Percentiles rank a stretch among this genome's conserved stretches.
These are phyloP conservation scores for Magnusiomyces tetraspermus DNA, from an alignment of 1,139 yeast species.

Conservation along the genomic window DNA sequence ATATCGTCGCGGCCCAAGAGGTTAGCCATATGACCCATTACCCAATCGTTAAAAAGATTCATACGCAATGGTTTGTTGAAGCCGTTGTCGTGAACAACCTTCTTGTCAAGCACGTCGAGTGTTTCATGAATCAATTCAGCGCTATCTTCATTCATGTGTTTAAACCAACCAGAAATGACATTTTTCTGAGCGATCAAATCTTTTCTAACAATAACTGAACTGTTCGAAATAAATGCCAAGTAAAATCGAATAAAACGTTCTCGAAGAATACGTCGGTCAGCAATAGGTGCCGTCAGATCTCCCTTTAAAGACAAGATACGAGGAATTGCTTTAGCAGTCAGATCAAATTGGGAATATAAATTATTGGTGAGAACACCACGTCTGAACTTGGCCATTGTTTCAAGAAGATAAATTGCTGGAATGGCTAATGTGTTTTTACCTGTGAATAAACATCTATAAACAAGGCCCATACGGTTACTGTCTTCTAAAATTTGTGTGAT, in stretches of 20 bases:
- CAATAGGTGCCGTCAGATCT: slow-evolving; percentile 35
- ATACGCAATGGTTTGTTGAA: slow-evolving; percentile 65
- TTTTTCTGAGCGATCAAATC: slow-evolving; percentile 51
- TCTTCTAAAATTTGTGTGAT: slow-evolving; percentile 40
- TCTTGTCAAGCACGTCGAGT: slow-evolving; percentile 41
- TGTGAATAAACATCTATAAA: slow-evolving; percentile 60
- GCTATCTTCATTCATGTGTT: slow-evolving; percentile 45
- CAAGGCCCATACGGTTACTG: slow-evolving; percentile 44
- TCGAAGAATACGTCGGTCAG: slow-evolving; percentile 41
- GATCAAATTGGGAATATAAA: slow-evolving; percentile 58
- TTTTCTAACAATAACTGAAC: slow-evolving; percentile 48
- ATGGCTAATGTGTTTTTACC: slow-evolving; percentile 51
- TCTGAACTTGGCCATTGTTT: slow-evolving; percentile 42
- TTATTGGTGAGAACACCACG: slow-evolving; percentile 46
- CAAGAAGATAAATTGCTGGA: slow-evolving; percentile 50
- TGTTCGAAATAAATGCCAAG: slow-evolving; percentile 41
- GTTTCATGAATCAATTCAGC: slow-evolving; percentile 36
- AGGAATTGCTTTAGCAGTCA: slow-evolving; percentile 51
- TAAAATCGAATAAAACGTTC: slow-evolving; percentile 52
- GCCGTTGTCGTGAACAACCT: slow-evolving; percentile 49
- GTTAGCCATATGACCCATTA: slow-evolving; percentile 48
- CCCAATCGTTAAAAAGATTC: slow-evolving; percentile 69
- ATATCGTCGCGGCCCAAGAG: slow-evolving; percentile 38
- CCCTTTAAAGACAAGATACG: slow-evolving; percentile 48
- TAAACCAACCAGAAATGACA: slow-evolving; percentile 58